Conservation (phyloP, 2,329 filamentous ascomycete genomes). For the Trichoderma lentiforme region DNA sequence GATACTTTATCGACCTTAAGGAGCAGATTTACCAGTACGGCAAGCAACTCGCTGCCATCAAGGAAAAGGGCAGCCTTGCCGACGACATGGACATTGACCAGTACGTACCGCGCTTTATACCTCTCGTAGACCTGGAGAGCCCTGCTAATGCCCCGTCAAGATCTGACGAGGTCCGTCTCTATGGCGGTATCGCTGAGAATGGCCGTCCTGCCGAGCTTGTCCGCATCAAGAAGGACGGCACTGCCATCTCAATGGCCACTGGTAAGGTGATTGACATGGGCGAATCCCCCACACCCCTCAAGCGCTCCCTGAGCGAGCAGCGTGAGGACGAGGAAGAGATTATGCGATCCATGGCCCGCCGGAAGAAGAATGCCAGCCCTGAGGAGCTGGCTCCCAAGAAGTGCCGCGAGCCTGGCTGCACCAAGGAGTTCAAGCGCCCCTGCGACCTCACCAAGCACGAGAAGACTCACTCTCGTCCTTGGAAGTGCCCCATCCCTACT, state of each 20-base stretch:
- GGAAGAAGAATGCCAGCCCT: constrained; percentile 86
- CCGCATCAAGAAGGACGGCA: constrained; percentile 74
- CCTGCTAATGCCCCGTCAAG: constrained; percentile 33
- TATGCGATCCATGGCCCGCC: constrained; percentile 88
- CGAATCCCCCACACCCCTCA: constrained; percentile 52
- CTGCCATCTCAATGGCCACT: constrained; percentile 73
- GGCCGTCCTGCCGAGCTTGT: constrained; percentile 82
- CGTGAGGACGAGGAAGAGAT: constrained; percentile 77
- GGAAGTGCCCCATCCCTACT: constrained; percentile 78
- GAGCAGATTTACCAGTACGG: constrained; percentile 92
- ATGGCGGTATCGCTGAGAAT: constrained; percentile 77
- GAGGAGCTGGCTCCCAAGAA: constrained; percentile 78
- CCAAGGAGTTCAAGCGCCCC: constrained; percentile 92
- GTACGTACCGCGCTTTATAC: constrained; percentile 44
- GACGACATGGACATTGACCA: constrained; percentile 57
- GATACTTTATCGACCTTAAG: constrained; percentile 94
- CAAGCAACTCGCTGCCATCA: constrained; percentile 72
- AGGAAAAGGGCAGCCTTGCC: constrained; percentile 61
- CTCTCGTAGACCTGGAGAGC: constrained; percentile 22
- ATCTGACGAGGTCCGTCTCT: constrained; percentile 69
- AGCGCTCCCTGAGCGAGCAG: constrained; percentile 66
- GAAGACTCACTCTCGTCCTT: constrained; percentile 94
- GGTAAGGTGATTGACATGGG: constrained; percentile 60
- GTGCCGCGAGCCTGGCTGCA: constrained; percentile 72
- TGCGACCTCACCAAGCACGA: constrained; percentile 97